Base-by-base conservation (phyloP, 192 early-diverging fungal species). In the Coemansia sp. region DNA sequence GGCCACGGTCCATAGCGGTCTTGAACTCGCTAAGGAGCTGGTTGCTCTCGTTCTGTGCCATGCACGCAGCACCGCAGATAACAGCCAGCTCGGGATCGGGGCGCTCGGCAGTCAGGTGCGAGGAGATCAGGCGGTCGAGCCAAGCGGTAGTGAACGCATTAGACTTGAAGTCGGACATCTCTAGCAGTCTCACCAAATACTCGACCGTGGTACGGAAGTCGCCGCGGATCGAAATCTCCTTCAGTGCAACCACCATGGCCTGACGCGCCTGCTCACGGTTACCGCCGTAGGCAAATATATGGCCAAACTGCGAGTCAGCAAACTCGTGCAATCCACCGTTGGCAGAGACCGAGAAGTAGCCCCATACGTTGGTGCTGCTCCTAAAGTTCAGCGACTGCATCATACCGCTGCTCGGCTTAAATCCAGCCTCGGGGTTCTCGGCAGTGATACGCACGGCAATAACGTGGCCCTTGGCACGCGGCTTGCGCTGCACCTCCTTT, bases 291-390 rank as follows among this genome's bases (percentile, higher is more conserved):
- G 94, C 85, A 56, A 98, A 98, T 49, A 98, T 90, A 77, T 98
- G 96, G 27, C 96, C 96, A 60, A 98, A 98, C 77, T 98, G 96
- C 22, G 91, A 94, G 66, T 98, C 96, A n/a, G 96, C 96, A 80
- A 88, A 98, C 67, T 98, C 96, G 76, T 98, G 96, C 53, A 98
- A 81, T 53, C 93, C 94, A 55, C 96, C 94, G 25, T 87, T 85
- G 20, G 92, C 81, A 59, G 86, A 90, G 34, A 98, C 94, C 6
- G 91, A 94, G 77, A 98, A 98, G 81, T 97, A 97, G n/a, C 96
- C 96, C 96, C 96, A 97, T 26, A 98, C 96, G 48, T 96, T 96
- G 35, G 85, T 91, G 68, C 89, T 91, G 49, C 84, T 87, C 30
- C 93, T 78, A 81, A 98, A 98, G 77, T 97, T 98, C 43, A 98